Conservation (phyloP, 306 rosid species). For the Gastrolobium bilobum region DNA sequence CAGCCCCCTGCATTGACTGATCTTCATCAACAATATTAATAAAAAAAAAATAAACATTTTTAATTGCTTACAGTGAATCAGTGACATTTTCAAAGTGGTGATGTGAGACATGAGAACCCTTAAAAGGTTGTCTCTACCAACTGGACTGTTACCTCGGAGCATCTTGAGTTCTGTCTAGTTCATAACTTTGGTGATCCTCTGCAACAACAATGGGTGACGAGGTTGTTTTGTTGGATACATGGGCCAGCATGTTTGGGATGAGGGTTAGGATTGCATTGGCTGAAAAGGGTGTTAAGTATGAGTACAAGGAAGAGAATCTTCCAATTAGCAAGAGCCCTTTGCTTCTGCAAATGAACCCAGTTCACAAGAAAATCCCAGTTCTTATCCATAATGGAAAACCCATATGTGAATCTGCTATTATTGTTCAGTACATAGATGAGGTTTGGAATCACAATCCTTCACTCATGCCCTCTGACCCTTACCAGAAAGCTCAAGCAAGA, state of each 20-base stretch:
- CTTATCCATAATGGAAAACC: constrained; percentile 59
- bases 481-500: constrained; percentile 57
- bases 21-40: no score
- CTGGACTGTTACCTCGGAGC: no score
- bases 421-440: constrained; percentile 51
- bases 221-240: constrained; percentile 54
- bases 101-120: background rate
- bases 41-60: no score
- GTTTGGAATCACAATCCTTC: constrained; percentile 47
- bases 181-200: background rate
- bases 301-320: constrained; percentile 50
- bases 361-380: constrained; percentile 69
- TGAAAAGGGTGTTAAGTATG: constrained; percentile 55
- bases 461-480: constrained; percentile 45
- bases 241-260: constrained; percentile 54
- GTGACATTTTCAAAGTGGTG: no score
- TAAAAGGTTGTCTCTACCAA: no score
- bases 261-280: constrained; percentile 54
- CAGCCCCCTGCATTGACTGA: no score
- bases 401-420: constrained; percentile 52
- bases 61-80: no score
- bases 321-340: constrained; percentile 40
- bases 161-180: background rate
- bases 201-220: constrained; percentile 43
- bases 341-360: constrained; percentile 60